These are phyloP conservation scores for Lumnitzera racemosa DNA, from an alignment of 345 rosid genomes.

Conservation along the genomic window DNA sequence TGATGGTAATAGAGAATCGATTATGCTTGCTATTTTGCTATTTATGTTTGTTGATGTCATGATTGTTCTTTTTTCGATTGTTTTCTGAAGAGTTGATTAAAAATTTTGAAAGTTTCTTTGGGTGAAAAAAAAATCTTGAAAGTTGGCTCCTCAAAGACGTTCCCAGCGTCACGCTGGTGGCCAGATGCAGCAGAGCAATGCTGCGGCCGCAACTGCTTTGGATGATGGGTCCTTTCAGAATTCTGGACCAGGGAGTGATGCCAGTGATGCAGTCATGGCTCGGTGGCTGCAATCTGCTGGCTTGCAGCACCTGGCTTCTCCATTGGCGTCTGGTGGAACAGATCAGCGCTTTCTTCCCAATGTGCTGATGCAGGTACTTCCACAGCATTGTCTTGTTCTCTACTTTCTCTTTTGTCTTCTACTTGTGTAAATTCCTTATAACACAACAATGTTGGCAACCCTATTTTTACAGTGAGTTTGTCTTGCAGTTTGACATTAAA, in stretches of 20 bases:
- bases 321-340: constrained; percentile 62
- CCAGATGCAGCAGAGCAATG: constrained; percentile 96
- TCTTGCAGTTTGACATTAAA: no score
- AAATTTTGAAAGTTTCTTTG: constrained; percentile 63
- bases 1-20: no score
- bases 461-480: no score
- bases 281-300: constrained; percentile 99
- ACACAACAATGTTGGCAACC: no score
- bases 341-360: constrained; percentile 90
- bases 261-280: constrained; percentile 96
- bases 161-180: constrained; percentile 99
- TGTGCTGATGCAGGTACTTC: constrained; percentile 76
- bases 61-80: background rate
- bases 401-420: no score
- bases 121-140: constrained; percentile 44
- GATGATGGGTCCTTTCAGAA: constrained; percentile 69
- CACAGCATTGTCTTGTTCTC: background rate
- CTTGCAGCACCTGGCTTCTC: constrained; percentile 99
- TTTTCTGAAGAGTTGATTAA: constrained; percentile 37
- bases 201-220: constrained; percentile 77
- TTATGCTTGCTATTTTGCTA: no score
- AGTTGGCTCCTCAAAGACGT: constrained; percentile 99
- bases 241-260: constrained; percentile 62
- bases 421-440: no score
- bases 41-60: no score